Conservation (phyloP, 495 filamentous ascomycete genomes). For the Xylaria grammica region DNA sequence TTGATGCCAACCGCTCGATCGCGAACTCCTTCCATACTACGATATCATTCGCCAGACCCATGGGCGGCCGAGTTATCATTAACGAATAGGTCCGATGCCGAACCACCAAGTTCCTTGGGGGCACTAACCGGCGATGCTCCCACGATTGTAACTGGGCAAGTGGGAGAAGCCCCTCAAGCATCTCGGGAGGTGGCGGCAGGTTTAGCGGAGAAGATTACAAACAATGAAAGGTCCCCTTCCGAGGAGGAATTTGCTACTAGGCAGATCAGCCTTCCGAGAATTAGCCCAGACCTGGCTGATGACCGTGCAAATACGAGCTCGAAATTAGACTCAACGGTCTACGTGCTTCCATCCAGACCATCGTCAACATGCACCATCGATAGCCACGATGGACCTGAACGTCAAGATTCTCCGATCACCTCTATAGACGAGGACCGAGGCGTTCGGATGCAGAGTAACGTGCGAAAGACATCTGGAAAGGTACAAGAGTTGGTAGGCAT, state of each 20-base stretch:
- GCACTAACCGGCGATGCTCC: background rate
- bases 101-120: background rate
- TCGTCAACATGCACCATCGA: conserved; percentile 48
- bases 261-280: background rate
- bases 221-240: background rate
- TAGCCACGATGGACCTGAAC: conserved; percentile 44
- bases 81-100: conserved; percentile 14
- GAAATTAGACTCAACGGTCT: conserved; percentile 21
- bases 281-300: background rate
- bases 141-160: background rate
- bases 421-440: conserved; percentile 58
- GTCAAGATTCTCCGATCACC: conserved; percentile 57
- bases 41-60: conserved; percentile 59
- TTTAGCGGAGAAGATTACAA: background rate
- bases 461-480: conserved; percentile 44
- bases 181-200: background rate
- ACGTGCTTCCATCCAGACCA: conserved; percentile 39
- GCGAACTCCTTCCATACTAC: conserved; percentile 42
- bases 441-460: conserved; percentile 29
- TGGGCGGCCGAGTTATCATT: conserved; percentile 48
- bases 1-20: conserved; percentile 36
- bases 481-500: conserved; percentile 54
- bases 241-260: background rate
- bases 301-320: conserved; percentile 15
- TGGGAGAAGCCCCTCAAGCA: background rate